Evolutionary conservation across 352 stramenopile species (phyloP).

Genomic region (Thalassiosira mediterranea): DNA sequence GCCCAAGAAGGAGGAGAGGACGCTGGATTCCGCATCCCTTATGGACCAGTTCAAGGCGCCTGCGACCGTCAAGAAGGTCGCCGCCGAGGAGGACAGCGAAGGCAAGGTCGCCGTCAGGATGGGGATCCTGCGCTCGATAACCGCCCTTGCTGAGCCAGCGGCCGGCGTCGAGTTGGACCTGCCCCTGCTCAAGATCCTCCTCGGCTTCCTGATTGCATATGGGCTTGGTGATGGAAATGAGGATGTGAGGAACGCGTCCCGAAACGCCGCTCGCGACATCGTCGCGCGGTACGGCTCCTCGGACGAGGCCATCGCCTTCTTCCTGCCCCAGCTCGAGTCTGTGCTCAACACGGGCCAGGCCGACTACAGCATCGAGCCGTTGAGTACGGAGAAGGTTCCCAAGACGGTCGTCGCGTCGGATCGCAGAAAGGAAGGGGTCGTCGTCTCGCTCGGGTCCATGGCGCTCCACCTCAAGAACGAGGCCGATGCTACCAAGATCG

Average conservation of each 20-base stretch:
- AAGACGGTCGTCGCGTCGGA: slow-evolving; percentile 60
- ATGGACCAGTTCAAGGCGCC: slow-evolving; percentile 75
- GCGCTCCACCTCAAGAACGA: slow-evolving; percentile 80
- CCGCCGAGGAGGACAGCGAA: slow-evolving; percentile 71
- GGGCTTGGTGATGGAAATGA: slow-evolving; percentile 79
- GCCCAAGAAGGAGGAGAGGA: slow-evolving; percentile 72
- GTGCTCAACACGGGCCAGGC: slow-evolving; percentile 74
- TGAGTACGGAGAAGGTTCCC: slow-evolving; percentile 67
- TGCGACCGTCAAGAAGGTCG: slow-evolving; percentile 44
- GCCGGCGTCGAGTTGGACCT: slow-evolving; percentile 65
- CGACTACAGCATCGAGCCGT: slow-evolving; percentile 55
- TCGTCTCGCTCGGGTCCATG: slow-evolving; percentile 82
- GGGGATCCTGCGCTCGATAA: slow-evolving; percentile 68
- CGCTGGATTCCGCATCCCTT: slow-evolving; percentile 62
- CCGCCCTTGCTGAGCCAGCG: slow-evolving; percentile 56
- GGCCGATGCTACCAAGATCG: slow-evolving; percentile 78
- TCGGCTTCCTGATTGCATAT: slow-evolving; percentile 81
- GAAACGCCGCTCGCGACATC: slow-evolving; percentile 74
- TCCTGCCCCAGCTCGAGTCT: slow-evolving; percentile 78
- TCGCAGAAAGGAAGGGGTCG: slow-evolving; percentile 82
- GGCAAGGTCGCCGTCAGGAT: slow-evolving; percentile 68
- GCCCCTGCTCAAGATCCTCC: slow-evolving; percentile 69
- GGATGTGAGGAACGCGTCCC: slow-evolving; percentile 62
- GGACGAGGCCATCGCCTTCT: slow-evolving; percentile 77
- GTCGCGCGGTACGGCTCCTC: slow-evolving; percentile 70